Evolutionary conservation across 441 rosid species (phyloP).

Genomic region (Gossypium lobatum): DNA sequence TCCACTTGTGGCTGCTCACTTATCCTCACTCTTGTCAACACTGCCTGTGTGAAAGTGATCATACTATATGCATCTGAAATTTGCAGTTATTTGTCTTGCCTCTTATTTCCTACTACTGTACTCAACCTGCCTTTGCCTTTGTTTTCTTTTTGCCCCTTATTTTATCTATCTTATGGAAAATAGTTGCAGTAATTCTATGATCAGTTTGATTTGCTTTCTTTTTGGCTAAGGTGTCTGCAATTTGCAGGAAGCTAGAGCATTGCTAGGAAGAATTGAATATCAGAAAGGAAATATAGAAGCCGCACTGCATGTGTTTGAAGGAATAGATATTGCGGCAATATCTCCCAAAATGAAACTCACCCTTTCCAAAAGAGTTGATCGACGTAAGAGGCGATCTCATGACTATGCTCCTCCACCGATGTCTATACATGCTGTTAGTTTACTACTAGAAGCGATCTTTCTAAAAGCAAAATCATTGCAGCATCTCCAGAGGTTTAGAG

Average conservation of each 20-base stretch:
- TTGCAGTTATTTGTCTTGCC: neutral
- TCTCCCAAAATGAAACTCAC: slow-evolving; percentile 55
- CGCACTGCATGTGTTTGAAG: slow-evolving; percentile 80
- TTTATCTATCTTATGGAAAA: neutral
- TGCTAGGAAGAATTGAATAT: slow-evolving; percentile 80
- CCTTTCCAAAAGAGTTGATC: slow-evolving; percentile 43
- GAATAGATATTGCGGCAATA: slow-evolving; percentile 59
- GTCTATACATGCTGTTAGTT: slow-evolving; percentile 72
- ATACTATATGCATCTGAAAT: neutral
- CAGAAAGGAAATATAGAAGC: slow-evolving; percentile 83
- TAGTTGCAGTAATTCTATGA: neutral
- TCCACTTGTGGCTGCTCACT: neutral
- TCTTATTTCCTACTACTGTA: neutral
- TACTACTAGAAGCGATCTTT: slow-evolving; percentile 68
- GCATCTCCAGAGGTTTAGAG: slow-evolving; percentile 69
- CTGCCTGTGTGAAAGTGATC: neutral
- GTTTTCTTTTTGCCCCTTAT: neutral
- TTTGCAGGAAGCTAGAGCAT: slow-evolving; percentile 83
- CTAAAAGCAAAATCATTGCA: slow-evolving; percentile 84
- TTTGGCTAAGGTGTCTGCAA: slow-evolving; percentile 5
- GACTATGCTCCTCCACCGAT: slow-evolving; percentile 37
- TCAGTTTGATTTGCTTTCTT: neutral
- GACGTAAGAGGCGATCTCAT: slow-evolving; percentile 40
- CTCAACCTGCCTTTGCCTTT: neutral
- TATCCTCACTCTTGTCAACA: neutral